Percentiles rank a stretch among this genome's conserved stretches.
Conservation (phyloP, 805 yeast species). For the Candida multigemmis region DNA sequence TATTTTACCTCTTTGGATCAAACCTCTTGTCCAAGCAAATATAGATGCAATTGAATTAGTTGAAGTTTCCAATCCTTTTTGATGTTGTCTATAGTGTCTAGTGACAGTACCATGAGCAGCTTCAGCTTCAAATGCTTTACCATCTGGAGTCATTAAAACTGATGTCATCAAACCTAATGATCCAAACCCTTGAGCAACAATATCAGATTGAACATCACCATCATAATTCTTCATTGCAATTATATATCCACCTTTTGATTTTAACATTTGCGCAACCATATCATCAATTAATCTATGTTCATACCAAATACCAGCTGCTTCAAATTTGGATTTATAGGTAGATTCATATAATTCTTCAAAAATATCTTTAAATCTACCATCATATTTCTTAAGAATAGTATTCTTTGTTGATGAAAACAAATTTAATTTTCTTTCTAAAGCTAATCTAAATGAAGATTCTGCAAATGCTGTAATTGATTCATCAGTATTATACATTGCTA, state of each 20-base stretch:
- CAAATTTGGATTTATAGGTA: slow-evolving; percentile 64
- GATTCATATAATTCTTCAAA: slow-evolving; percentile 73
- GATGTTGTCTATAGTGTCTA: slow-evolving; percentile 92
- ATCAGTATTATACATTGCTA: slow-evolving; percentile 94
- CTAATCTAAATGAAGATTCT: slow-evolving; percentile 83
- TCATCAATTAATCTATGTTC: slow-evolving; percentile 96
- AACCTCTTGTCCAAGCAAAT: slow-evolving; percentile 94
- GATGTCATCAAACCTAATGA: slow-evolving; percentile 96
- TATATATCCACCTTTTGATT: slow-evolving; percentile 89
- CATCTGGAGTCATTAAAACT: slow-evolving; percentile 93
- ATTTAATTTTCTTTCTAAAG: slow-evolving; percentile 68
- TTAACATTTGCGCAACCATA: slow-evolving; percentile 98
- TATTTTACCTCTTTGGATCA: slow-evolving; percentile 84
- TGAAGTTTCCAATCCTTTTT: slow-evolving; percentile 94
- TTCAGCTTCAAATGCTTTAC: slow-evolving; percentile 90
- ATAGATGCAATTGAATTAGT: slow-evolving; percentile 97
- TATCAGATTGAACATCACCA: slow-evolving; percentile 95
- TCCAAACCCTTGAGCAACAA: slow-evolving; percentile 97
- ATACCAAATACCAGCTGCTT: slow-evolving; percentile 80
- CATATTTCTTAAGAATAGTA: slow-evolving; percentile 89
- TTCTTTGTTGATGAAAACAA: slow-evolving; percentile 87
- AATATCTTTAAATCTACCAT: slow-evolving; percentile 91
- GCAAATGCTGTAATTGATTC: slow-evolving; percentile 89
- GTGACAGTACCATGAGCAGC: slow-evolving; percentile 99
- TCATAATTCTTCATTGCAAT: slow-evolving; percentile 97